These are phyloP conservation scores for Geotrichum candidum DNA, from an alignment of 1,139 yeast genomes.

Conservation along the genomic window DNA sequence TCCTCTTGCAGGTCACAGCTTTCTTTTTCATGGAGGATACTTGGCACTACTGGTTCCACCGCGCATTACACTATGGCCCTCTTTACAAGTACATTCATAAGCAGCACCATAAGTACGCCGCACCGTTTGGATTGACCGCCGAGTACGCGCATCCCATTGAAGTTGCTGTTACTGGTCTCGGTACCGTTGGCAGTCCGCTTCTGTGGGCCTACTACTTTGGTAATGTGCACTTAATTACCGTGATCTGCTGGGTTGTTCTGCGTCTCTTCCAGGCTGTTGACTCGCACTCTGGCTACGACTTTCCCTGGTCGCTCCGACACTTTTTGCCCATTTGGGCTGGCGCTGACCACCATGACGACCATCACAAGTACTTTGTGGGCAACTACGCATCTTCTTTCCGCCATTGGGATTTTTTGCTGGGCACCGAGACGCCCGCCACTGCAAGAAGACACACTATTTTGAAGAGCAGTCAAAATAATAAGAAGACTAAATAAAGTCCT, in stretches of 20 bases:
- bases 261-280: slow-evolving; percentile 92
- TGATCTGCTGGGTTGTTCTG: slow-evolving; percentile 79
- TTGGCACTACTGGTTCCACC: slow-evolving; percentile 95
- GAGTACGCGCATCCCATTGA: slow-evolving; percentile 96
- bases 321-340: slow-evolving; percentile 96
- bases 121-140: slow-evolving; percentile 93
- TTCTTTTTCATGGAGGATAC: slow-evolving; percentile 85
- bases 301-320: slow-evolving; percentile 92
- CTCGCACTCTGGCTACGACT: slow-evolving; percentile 94
- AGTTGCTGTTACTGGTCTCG: slow-evolving; percentile 83
- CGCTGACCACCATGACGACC: slow-evolving; percentile 96
- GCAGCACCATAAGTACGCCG: slow-evolving; percentile 94
- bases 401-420: slow-evolving; percentile 82
- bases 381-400: slow-evolving; percentile 90
- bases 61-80: slow-evolving; percentile 77
- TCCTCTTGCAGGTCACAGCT: slow-evolving; percentile 57
- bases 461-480: neutral
- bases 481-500: neutral
- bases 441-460: slow-evolving; percentile 47
- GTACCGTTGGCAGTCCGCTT: slow-evolving; percentile 91
- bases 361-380: slow-evolving; percentile 85
- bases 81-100: slow-evolving; percentile 89
- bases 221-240: slow-evolving; percentile 74
- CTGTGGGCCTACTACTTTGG: slow-evolving; percentile 58
- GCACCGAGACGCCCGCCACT: slow-evolving; percentile 60